Evolutionary conservation across 108 stramenopile species (phyloP), one percentile per base, ranked within the genome.

Genomic region (Cyclotella atomus): DNA sequence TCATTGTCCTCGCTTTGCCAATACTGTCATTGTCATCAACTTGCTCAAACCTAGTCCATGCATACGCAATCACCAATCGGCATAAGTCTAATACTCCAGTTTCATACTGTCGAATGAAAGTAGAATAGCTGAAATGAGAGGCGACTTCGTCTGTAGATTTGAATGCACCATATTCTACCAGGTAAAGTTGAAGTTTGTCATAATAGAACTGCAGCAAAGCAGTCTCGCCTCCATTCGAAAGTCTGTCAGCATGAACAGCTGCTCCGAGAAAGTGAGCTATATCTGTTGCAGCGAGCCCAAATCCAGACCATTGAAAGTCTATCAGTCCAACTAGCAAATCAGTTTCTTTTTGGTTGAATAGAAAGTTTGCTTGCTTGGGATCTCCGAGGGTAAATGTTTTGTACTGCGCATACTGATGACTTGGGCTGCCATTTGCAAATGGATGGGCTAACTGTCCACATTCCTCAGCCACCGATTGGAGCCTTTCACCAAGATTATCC

Each of bases 261-360:
- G 86, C 82, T 3, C 75, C 60, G 21, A 91, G 68, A 59, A 75
- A 79, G 56, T 91, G 88, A 14, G 90, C 90, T 38, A 91, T 71
- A 65, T 91, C 90, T 15, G 87, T 88, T 17, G 90, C 90, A n/a
- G 88, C 90, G 14, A 91, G 68, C 15, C 90, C 90, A 65, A 84
- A 84, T 2, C 90, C 90, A 52, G 52, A 53, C 87, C 87, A 91
- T 79, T 91, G 90, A 70, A 89, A 91, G 62, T 91, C 90, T 34
- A 91, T 84, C 9, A 91, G 55, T 16, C 87, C 88, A 12, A 91
- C 88, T 38, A 87, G 77, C 16, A 84, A 46, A 19, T 55, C 63
- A 45, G 35, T 53, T 6, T 3, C 36, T 28, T 25, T 52, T 59
- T 57, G 23, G 0, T 82, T 76, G 47, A 91, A 86, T 65, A 91